These are phyloP conservation scores for Globisporangium middletonii DNA, from an alignment of 352 stramenopile species.

Conservation along the genomic window DNA sequence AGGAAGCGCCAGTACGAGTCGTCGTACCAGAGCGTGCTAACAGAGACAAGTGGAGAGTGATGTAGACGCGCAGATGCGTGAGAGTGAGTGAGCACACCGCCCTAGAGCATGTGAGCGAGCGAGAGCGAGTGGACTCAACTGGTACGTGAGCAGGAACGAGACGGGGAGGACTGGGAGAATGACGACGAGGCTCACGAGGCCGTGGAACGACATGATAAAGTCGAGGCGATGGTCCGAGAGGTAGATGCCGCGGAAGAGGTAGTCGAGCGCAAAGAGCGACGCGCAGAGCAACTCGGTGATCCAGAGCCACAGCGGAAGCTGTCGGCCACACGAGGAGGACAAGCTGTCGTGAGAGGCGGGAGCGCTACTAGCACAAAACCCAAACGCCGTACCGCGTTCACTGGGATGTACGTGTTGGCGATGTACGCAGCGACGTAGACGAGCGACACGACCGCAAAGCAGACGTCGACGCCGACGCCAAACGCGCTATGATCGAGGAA, in stretches of 20 bases:
- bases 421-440: slow-evolving; percentile 69
- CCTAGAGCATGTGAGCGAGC: background rate
- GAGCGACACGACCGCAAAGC: slow-evolving; percentile 50
- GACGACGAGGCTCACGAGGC: slow-evolving; percentile 49
- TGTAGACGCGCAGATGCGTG: background rate
- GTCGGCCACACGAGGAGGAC: slow-evolving; percentile 5
- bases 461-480: slow-evolving; percentile 51
- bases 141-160: slow-evolving; percentile 68
- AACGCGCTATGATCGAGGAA: slow-evolving; percentile 79
- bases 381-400: slow-evolving; percentile 32
- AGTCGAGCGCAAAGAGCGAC: slow-evolving; percentile 57
- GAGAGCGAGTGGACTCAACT: slow-evolving; percentile 32
- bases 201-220: slow-evolving; percentile 52
- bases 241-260: slow-evolving; percentile 65
- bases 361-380: background rate
- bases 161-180: slow-evolving; percentile 72
- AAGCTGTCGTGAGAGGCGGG: background rate
- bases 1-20: slow-evolving; percentile 76
- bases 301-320: slow-evolving; percentile 72
- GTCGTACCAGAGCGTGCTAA: slow-evolving; percentile 74
- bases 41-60: background rate
- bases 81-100: background rate
- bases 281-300: slow-evolving; percentile 60
- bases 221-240: slow-evolving; percentile 59
- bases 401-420: slow-evolving; percentile 68